Base-by-base conservation (phyloP, 139 green algal species). In the Zygnema cylindricum region DNA sequence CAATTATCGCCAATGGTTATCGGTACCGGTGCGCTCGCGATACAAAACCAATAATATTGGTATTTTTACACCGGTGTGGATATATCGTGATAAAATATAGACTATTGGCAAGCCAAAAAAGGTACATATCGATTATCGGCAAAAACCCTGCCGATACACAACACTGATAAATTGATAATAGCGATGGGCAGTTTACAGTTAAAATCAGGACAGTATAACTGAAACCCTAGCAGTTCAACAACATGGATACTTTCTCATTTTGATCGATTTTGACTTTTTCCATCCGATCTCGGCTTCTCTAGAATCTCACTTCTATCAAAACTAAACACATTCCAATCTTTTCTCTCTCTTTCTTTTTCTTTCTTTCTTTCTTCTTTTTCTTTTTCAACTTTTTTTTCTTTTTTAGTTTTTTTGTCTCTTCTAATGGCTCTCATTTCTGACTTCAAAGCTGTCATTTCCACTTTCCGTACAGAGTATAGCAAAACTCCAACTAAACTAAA, bases 401-500 rank as follows among this genome's bases (percentile, higher is more conserved):
- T 35, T 84, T n/a, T 23, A 88, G 83, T 83, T 30, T 32, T 88
- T 22, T n/a, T 81, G 23, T 69, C 43, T 32, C 21, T 91, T 32
- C n/a, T n/a, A n/a, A n/a, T n/a, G n/a, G n/a, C n/a, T 91, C 87
- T 30, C 36, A 89, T 35, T 42, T 75, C 1, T 81, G 36, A 1
- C 49, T 87, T 88, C 38, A 1, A 82, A 76, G 38, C 23, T 23
- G 49, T 39, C 42, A 88, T 82, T 43, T 73, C 32, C 0, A 63
- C 39, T n/a, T n/a, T n/a, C n/a, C n/a, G n/a, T n/a, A n/a, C 22
- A 23, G 81, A 75, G 32, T 88, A 32, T n/a, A 49, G 25, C 55
- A 88, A 38, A 43, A 88, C 16, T 55, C 78, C n/a, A 81, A 43
- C 57, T 88, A 75, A 88, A 75, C 78, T 79, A 54, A 38, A 42